Percentiles rank a stretch among this genome's conserved stretches.
Conservation (phyloP, 805 yeast species). For the Candida anglica region DNA sequence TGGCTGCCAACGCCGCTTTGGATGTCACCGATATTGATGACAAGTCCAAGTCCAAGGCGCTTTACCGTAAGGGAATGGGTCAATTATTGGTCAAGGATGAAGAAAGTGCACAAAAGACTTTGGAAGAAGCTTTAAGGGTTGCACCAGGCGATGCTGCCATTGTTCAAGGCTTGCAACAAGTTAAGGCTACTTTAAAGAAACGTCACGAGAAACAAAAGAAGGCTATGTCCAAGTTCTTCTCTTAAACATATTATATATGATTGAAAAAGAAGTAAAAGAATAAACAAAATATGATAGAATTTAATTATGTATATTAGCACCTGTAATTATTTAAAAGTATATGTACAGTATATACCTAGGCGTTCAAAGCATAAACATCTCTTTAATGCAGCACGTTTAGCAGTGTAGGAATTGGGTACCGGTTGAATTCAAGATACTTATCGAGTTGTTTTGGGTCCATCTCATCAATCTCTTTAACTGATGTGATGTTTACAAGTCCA, state of each 20-base stretch:
- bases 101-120: slow-evolving; percentile 63
- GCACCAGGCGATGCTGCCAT: slow-evolving; percentile 76
- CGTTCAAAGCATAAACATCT: too few relatives aligned
- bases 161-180: slow-evolving; percentile 56
- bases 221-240: slow-evolving; percentile 69
- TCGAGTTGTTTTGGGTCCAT: too few relatives aligned
- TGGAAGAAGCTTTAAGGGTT: slow-evolving; percentile 59
- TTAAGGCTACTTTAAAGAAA: slow-evolving; percentile 47
- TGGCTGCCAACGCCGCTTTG: slow-evolving; percentile 63
- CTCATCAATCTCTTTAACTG: too few relatives aligned
- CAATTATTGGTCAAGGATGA: slow-evolving; percentile 59
- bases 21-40: slow-evolving; percentile 57
- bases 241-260: slow-evolving; percentile 5
- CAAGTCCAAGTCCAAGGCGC: slow-evolving; percentile 76
- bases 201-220: slow-evolving; percentile 67
- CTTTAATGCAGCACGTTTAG: too few relatives aligned
- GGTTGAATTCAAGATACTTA: too few relatives aligned
- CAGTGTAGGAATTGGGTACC: too few relatives aligned
- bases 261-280: too few relatives aligned
- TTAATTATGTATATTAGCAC: too few relatives aligned
- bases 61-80: slow-evolving; percentile 82
- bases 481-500: too few relatives aligned
- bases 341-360: too few relatives aligned
- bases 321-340: too few relatives aligned
- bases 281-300: too few relatives aligned